These are phyloP conservation scores for Cladosporium sp. DNA, from an alignment of 2,329 filamentous ascomycete genomes.

Conservation along the genomic window DNA sequence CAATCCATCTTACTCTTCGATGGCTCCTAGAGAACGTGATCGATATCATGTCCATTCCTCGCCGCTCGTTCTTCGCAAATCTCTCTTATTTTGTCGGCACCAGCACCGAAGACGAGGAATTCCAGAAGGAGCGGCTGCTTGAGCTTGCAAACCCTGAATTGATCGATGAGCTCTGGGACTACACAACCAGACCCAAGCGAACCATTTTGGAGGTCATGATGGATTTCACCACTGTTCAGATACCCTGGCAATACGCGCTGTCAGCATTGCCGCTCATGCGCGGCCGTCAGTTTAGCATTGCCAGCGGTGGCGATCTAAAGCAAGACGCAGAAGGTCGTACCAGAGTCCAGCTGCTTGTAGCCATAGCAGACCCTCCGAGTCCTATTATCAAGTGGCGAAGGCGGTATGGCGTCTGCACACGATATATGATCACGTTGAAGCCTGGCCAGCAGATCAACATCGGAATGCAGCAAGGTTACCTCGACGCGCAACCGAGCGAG, in stretches of 20 bases:
- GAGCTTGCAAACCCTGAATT: constrained; percentile 80
- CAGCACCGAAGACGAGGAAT: constrained; percentile 46
- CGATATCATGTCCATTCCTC: constrained; percentile 86
- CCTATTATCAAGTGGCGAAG: constrained; percentile 89
- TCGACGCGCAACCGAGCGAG: constrained; percentile 51
- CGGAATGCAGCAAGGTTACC: constrained; percentile 54
- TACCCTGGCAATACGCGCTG: constrained; percentile 72
- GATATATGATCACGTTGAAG: constrained; percentile 71
- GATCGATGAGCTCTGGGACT: constrained; percentile 92
- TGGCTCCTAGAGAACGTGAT: constrained; percentile 77
- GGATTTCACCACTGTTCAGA: constrained; percentile 80
- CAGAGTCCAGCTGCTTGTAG: constrained; percentile 38
- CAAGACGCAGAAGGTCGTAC: constrained; percentile 26
- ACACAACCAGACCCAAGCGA: constrained; percentile 84
- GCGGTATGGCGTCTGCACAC: constrained; percentile 84
- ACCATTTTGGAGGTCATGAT: constrained; percentile 90
- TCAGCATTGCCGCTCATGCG: constrained; percentile 78
- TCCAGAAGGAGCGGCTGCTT: constrained; percentile 74
- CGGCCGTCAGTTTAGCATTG: constrained; percentile 92
- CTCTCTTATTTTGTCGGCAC: constrained; percentile 75
- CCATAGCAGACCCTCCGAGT: constrained; percentile 39
- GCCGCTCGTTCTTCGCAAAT: constrained; percentile 78
- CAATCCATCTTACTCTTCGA: constrained; percentile 62
- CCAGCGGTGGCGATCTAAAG: constrained; percentile 62
- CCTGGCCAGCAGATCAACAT: constrained; percentile 61